Conservation (phyloP, 2,329 filamentous ascomycete species). For the Venturia aucupariae region DNA sequence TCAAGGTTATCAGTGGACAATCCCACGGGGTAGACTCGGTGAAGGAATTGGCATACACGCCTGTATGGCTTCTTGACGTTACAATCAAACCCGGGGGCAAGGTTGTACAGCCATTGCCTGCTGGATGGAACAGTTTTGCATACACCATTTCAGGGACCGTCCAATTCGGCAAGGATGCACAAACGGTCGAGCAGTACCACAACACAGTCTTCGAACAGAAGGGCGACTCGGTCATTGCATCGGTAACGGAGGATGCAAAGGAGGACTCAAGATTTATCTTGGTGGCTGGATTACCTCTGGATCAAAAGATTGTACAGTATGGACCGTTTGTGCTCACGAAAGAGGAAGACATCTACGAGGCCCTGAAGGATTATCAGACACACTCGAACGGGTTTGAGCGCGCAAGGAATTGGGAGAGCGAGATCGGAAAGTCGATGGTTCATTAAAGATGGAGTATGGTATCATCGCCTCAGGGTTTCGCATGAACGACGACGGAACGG, state of each 20-base stretch:
- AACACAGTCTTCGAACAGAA: conserved; percentile 80
- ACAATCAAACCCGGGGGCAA: conserved; percentile 69
- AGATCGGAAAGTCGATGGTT: conserved; percentile 74
- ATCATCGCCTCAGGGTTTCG: not conserved
- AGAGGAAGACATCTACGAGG: conserved; percentile 65
- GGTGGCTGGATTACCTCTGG: conserved; percentile 68
- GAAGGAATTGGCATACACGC: conserved; percentile 87
- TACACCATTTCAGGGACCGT: conserved; percentile 73
- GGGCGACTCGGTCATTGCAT: conserved; percentile 66
- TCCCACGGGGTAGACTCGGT: conserved; percentile 77
- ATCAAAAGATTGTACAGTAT: conserved; percentile 75
- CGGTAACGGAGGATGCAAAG: conserved; percentile 55
- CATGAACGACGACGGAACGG: not conserved
- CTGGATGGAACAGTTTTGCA: conserved; percentile 81
- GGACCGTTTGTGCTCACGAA: conserved; percentile 74
- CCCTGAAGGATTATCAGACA: conserved; percentile 65
- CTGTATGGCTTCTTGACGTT: conserved; percentile 91
- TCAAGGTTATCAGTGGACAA: conserved; percentile 88
- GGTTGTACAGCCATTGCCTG: conserved; percentile 65
- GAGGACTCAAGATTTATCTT: conserved; percentile 59
- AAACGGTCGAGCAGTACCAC: conserved; percentile 60
- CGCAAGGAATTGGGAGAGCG: conserved; percentile 68
- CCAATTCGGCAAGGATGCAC: conserved; percentile 47
- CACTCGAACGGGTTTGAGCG: conserved; percentile 71
- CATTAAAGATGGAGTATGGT: conserved; percentile 19